Evolutionary conservation across 371 early-diverging fungal species (phyloP).

Genomic region (Dipsacomyces acuminosporus): DNA sequence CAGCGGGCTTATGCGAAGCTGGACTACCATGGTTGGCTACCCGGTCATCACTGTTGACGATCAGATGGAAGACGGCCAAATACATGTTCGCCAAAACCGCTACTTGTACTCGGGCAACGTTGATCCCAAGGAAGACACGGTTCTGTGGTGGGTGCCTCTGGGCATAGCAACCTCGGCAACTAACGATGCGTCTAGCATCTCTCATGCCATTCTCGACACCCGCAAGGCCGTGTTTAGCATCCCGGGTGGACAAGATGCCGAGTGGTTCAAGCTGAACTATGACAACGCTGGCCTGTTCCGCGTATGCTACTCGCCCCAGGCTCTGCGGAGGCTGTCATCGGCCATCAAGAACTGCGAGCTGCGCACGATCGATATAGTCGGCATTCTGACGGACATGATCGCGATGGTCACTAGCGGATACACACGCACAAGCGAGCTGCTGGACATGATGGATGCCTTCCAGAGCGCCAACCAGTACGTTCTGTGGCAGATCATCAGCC

Average conservation of each 20-base stretch:
- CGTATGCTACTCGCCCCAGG: constrained; percentile 55
- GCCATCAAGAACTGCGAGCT: constrained; percentile 51
- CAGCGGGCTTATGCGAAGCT: constrained; percentile 70
- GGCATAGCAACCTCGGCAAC: constrained; percentile 45
- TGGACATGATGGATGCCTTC: constrained; percentile 59
- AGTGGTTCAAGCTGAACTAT: constrained; percentile 59
- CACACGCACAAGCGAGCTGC: constrained; percentile 54
- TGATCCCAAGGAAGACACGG: constrained; percentile 57
- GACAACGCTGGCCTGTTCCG: constrained; percentile 63
- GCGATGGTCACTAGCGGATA: constrained; percentile 62
- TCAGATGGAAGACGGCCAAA: constrained; percentile 36
- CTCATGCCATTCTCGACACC: constrained; percentile 39
- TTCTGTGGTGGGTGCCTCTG: constrained; percentile 77
- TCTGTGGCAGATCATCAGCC: constrained; percentile 55
- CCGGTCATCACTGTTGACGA: constrained; percentile 68
- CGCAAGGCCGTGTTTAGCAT: constrained; percentile 45
- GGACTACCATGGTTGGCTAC: constrained; percentile 86
- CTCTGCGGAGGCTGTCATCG: constrained; percentile 49
- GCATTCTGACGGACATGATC: constrained; percentile 60
- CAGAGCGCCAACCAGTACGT: constrained; percentile 61
- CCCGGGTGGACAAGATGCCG: constrained; percentile 23
- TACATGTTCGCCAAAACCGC: constrained; percentile 61
- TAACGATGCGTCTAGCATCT: neutral
- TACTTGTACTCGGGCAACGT: constrained; percentile 71
- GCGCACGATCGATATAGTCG: constrained; percentile 55